Evolutionary conservation across 2,329 filamentous ascomycete genomes (phyloP), one percentile per base, ranked within the genome.

Genomic region (Aaosphaeria pasadenensis): DNA sequence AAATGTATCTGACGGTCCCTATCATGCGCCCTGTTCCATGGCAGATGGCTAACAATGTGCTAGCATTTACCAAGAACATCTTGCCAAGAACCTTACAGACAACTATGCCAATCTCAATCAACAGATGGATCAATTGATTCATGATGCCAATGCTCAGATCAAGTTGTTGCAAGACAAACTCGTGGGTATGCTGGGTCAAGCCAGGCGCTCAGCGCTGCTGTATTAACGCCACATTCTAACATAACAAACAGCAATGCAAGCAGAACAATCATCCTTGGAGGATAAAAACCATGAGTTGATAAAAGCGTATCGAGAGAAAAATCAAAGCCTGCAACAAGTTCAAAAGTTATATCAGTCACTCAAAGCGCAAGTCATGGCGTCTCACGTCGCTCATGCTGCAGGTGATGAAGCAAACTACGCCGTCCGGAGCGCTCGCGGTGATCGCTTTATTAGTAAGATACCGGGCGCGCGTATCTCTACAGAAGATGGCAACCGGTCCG

Each of bases 51-150:
- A 42, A 65, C 47, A 49, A 39, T 39, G 28, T 35, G 44, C 29
- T 50, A 89, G 86, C 49, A 80, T 86, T 45, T 95, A 91, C 60
- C 88, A 95, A 63, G 85, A 90, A 57, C 84, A 87, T 56, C 72
- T 89, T 1, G 84, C 82, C 39, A 90, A 85, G 60, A 84, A 79
- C 7, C 71, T 95, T 52, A 83, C 81, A 0, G 87, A 90, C 7
- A 91, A 88, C 65, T 90, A 88, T 63, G 73, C 77, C 1, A 74
- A 68, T 2, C 71, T 94, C 11, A 87, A 77, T 55, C 71, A 78
- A 9, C 81, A 88, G 39, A 78, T 91, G 63, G 87, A 94, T 57
- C 87, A 86, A 57, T 75, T 88, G 1, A 80, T 91, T 41, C 81
- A 84, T 52, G 85, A 92, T 51, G 88, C 89, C 6, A 91, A 92